Percentiles rank a stretch among this genome's conserved stretches.
phyloP scores from a whole-genome alignment of 2,329 filamentous ascomycete genomes.

The Metarhizium album region DNA sequence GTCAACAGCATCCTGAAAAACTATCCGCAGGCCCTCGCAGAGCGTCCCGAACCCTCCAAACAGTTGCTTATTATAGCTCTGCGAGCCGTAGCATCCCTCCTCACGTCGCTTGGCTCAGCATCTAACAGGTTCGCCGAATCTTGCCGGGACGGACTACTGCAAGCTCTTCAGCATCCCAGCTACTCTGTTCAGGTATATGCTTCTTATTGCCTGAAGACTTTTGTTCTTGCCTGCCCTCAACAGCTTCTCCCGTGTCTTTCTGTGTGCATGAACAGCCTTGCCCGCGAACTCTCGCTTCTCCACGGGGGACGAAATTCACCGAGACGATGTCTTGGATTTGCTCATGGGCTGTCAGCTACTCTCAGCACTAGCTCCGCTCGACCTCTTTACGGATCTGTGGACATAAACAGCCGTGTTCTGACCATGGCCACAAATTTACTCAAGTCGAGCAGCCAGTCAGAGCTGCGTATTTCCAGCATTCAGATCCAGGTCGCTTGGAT shows the following conservation, averaged over 20 bases:
- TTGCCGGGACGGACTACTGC: constrained; percentile 77
- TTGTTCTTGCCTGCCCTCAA: constrained; percentile 84
- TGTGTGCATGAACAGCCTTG: constrained; percentile 92
- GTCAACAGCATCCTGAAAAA: constrained; percentile 88
- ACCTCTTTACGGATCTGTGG: constrained; percentile 86
- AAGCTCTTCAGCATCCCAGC: constrained; percentile 87
- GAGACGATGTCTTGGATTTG: constrained; percentile 77
- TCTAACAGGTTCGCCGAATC: constrained; percentile 67
- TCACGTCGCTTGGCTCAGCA: constrained; percentile 72
- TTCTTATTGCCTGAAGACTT: constrained; percentile 73
- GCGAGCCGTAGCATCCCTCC: constrained; percentile 67
- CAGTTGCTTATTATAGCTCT: constrained; percentile 70
- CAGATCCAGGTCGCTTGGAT: constrained; percentile 99
- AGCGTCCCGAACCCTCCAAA: constrained; percentile 81
- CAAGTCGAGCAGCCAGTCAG: constrained; percentile 84
- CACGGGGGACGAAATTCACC: constrained; percentile 66
- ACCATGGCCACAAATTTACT: constrained; percentile 85
- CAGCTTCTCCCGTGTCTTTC: constrained; percentile 86
- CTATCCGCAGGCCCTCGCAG: constrained; percentile 80
- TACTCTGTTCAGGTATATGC: constrained; percentile 92
- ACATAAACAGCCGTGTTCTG: constrained; percentile 85
- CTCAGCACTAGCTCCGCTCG: constrained; percentile 82
- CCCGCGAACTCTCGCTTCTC: constrained; percentile 71
- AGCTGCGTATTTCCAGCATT: constrained; percentile 80
- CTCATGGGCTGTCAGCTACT: constrained; percentile 81